These are phyloP conservation scores for Adansonia gregorii DNA, from an alignment of 441 rosid genomes.

Conservation along the genomic window DNA sequence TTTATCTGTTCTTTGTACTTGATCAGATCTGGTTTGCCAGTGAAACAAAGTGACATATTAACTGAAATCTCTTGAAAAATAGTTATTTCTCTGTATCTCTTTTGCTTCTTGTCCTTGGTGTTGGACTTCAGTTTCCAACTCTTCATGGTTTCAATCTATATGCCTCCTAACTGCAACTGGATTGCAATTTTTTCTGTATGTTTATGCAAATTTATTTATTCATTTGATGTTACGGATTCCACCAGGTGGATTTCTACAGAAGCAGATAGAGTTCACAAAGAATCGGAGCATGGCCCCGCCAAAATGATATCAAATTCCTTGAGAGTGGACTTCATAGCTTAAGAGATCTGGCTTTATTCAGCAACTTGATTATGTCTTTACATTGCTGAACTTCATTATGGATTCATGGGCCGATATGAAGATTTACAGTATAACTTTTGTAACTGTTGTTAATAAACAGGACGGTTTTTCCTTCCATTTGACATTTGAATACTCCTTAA, in stretches of 20 bases:
- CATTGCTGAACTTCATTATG: neutral
- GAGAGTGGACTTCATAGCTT: neutral
- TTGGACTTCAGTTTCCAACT: neutral
- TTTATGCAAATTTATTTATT: neutral
- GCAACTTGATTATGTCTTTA: neutral
- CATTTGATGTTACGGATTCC: constrained; percentile 11
- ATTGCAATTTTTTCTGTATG: neutral
- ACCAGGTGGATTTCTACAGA: constrained; percentile 52
- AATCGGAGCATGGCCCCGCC: constrained; percentile 31
- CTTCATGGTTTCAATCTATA: neutral
- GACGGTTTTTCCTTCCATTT: neutral
- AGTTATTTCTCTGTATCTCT: neutral
- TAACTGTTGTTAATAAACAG: neutral
- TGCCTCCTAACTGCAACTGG: neutral
- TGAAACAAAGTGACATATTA: neutral
- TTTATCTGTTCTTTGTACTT: neutral
- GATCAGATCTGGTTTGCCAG: neutral
- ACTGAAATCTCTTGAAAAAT: neutral
- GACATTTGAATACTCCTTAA: neutral
- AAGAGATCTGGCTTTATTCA: neutral
- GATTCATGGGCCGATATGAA: neutral
- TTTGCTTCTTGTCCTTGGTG: neutral
- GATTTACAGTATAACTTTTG: neutral
- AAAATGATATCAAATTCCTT: constrained; percentile 36
- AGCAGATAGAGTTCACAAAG: constrained; percentile 44